Evolutionary conservation across 2,329 filamentous ascomycete genomes (phyloP), one percentile per base, ranked within the genome.

Genomic region (Fusarium bactridioides): DNA sequence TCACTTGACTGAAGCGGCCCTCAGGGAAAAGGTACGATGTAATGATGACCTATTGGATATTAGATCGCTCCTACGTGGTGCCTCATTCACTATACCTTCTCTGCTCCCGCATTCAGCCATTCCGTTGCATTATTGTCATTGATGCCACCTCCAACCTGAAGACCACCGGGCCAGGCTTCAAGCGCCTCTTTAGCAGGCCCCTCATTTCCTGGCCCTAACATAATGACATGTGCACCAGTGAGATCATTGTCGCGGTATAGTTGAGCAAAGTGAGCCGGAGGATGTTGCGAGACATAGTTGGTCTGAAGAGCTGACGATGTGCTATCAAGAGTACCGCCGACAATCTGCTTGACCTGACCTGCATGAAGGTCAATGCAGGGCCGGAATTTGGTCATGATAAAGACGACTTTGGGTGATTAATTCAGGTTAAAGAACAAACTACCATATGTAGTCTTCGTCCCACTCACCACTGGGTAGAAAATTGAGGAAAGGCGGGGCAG

Each of bases 271-370:
- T 97, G 88, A 8, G 89, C 88, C 5, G 96, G 90, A 15, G 95
- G 92, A 69, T 95, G 91, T 54, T 91, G 89, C 15, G 96, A 98
- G 69, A 97, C 92, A 84, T 94, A 95, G 83, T 99, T 99, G 53
- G 95, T 98, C 84, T 94, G 92, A 63, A 98, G 87, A 63, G 89
- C 86, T 11, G 86, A 81, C 4, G 89, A 88, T 13, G 87, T 81
- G 79, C 88, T 88, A 83, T 92, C 92, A 70, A 99, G 88, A 4
- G 96, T 98, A 67, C 96, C 95, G 76, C 96, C 96, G 44, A 99
- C 95, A 76, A 99, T 99, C 82, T 99, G 96, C 86, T 99, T 99
- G 67, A 99, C 96, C 80, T 95, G 92, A 19, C 96, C 96, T n/a
- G 95, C 92, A 82, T 99, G 96, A 59, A 99, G 89, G 84, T 99